These are phyloP conservation scores for Peronospora tabacina DNA, from an alignment of 352 stramenopile genomes.

Conservation along the genomic window DNA sequence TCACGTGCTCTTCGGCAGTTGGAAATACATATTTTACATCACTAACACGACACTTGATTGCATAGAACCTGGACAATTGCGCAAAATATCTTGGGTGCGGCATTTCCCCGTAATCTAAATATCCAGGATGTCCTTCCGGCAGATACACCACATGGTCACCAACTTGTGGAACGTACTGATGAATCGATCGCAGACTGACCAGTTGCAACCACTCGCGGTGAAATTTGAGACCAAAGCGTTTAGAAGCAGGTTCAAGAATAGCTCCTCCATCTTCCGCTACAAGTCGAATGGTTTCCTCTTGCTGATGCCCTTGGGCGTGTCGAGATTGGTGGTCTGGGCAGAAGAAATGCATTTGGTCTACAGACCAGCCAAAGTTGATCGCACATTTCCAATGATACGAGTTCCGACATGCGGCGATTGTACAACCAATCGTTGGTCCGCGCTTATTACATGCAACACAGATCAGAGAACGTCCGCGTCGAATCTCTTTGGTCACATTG, in stretches of 20 bases:
- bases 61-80: slow-evolving; percentile 49
- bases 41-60: slow-evolving; percentile 67
- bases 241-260: slow-evolving; percentile 37
- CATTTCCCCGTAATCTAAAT: slow-evolving; percentile 32
- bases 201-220: slow-evolving; percentile 78
- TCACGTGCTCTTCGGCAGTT: slow-evolving; percentile 42
- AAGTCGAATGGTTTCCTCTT: slow-evolving; percentile 9
- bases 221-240: slow-evolving; percentile 60
- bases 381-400: slow-evolving; percentile 84
- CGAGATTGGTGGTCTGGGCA: slow-evolving; percentile 51
- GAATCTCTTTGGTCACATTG: slow-evolving; percentile 79
- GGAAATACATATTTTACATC: slow-evolving; percentile 76
- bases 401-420: slow-evolving; percentile 44
- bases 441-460: slow-evolving; percentile 66
- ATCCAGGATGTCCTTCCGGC: slow-evolving; percentile 59
- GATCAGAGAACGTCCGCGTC: slow-evolving; percentile 52
- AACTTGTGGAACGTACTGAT: slow-evolving; percentile 75
- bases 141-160: slow-evolving; percentile 82
- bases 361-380: slow-evolving; percentile 54
- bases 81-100: slow-evolving; percentile 41
- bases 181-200: slow-evolving; percentile 33
- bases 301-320: slow-evolving; percentile 23
- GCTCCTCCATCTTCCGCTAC: slow-evolving; percentile 26
- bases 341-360: slow-evolving; percentile 80
- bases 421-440: slow-evolving; percentile 75